Conservation (phyloP, 2,329 filamentous ascomycete species). For the Coniochaeta sp. region DNA sequence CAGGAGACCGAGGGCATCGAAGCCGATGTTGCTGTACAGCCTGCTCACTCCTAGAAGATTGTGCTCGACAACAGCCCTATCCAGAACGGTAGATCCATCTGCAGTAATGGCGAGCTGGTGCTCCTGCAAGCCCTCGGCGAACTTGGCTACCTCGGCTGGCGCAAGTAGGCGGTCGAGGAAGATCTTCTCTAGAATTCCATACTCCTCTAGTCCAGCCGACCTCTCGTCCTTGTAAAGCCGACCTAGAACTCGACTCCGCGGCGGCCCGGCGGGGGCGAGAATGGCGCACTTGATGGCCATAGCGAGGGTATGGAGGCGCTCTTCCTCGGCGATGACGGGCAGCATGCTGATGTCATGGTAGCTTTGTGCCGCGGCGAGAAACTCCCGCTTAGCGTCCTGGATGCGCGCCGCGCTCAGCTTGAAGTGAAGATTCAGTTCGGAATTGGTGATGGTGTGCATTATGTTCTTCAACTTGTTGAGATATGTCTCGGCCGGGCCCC, state of each 20-base stretch:
- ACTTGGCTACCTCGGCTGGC: conserved; percentile 76
- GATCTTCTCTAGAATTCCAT: conserved; percentile 92
- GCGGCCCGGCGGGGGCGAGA: conserved; percentile 82
- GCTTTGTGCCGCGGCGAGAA: conserved; percentile 77
- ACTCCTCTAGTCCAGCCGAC: conserved; percentile 66
- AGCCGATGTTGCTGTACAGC: conserved; percentile 70
- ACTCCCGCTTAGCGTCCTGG: conserved; percentile 81
- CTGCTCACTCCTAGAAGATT: conserved; percentile 83
- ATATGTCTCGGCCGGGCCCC: conserved; percentile 74
- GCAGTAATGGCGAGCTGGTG: conserved; percentile 88
- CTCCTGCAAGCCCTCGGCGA: conserved; percentile 70
- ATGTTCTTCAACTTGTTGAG: conserved; percentile 94
- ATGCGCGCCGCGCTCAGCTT: conserved; percentile 88
- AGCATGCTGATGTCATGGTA: conserved; percentile 86
- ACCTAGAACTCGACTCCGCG: conserved; percentile 70
- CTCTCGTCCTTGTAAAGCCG: conserved; percentile 93
- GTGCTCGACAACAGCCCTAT: conserved; percentile 91
- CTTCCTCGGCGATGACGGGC: conserved; percentile 71
- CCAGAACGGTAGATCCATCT: conserved; percentile 87
- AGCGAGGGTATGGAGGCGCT: conserved; percentile 75
- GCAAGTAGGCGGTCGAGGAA: conserved; percentile 82
- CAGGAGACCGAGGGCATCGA: conserved; percentile 67
- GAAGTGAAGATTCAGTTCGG: conserved; percentile 74
- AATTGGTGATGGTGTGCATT: conserved; percentile 70
- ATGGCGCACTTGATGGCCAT: conserved; percentile 90